phyloP scores from a whole-genome alignment of 2,329 filamentous ascomycete species.

The Salinomyces thailandicus region DNA sequence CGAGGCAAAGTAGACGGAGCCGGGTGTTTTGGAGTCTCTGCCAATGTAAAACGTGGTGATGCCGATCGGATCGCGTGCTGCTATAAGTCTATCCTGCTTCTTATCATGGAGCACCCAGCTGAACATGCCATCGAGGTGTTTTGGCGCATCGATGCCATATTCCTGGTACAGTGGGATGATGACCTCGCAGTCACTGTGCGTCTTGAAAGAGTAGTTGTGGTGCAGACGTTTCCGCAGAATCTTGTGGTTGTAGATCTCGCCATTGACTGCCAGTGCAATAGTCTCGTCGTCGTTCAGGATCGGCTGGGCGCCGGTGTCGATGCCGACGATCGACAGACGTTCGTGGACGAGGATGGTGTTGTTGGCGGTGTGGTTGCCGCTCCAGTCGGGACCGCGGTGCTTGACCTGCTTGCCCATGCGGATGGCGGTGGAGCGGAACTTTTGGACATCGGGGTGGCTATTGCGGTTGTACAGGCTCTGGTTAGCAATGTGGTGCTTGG shows the following conservation, averaged over 20 bases:
- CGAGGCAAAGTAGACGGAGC: conserved; percentile 87
- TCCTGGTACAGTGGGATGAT: conserved; percentile 96
- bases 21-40: conserved; percentile 68
- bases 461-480: conserved; percentile 3
- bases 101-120: conserved; percentile 98
- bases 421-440: conserved; percentile 91
- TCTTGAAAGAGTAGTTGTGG: conserved; percentile 90
- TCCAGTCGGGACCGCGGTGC: conserved; percentile 94
- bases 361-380: conserved; percentile 80
- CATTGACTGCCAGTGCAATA: conserved; percentile 91
- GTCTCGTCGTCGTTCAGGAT: conserved; percentile 82
- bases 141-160: conserved; percentile 82
- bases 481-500: not conserved
- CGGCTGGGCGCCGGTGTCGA: conserved; percentile 92
- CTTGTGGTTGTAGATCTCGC: conserved; percentile 99
- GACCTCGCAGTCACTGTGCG: conserved; percentile 95
- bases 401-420: conserved; percentile 92
- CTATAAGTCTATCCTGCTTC: conserved; percentile 80
- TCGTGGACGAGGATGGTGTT: conserved; percentile 97
- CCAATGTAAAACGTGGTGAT: conserved; percentile 97
- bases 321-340: conserved; percentile 91
- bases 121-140: conserved; percentile 97
- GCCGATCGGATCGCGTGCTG: conserved; percentile 91
- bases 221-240: conserved; percentile 80
- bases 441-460: conserved; percentile 82